These are phyloP conservation scores for Phyllosticta capitalensis DNA, from an alignment of 2,329 filamentous ascomycete genomes.

Conservation along the genomic window DNA sequence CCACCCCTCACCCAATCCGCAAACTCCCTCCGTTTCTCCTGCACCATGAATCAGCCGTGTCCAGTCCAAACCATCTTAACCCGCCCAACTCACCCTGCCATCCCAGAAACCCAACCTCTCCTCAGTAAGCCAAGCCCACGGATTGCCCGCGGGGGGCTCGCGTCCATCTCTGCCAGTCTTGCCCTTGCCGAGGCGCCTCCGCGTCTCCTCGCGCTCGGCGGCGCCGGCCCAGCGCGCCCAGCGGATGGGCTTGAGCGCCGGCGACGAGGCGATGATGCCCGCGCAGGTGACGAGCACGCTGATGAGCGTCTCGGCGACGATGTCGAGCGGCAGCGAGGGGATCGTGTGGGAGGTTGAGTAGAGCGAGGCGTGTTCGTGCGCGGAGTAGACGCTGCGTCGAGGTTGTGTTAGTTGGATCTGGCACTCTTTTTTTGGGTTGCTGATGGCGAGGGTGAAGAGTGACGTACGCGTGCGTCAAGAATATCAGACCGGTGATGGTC, in stretches of 20 bases:
- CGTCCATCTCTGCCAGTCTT: slow-evolving; percentile 8
- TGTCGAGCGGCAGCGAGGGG: slow-evolving; percentile 63
- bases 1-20: slow-evolving; percentile 54
- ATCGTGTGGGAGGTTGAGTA: slow-evolving; percentile 35
- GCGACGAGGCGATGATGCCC: slow-evolving; percentile 70
- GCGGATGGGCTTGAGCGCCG: slow-evolving; percentile 73
- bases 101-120: slow-evolving; percentile 78
- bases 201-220: slow-evolving; percentile 69
- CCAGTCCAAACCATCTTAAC: background rate
- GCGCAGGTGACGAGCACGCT: slow-evolving; percentile 72
- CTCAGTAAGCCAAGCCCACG: slow-evolving; percentile 63
- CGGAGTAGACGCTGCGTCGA: slow-evolving; percentile 74
- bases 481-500: slow-evolving; percentile 64
- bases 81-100: slow-evolving; percentile 53
- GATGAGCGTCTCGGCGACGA: slow-evolving; percentile 74
- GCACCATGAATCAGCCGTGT: background rate
- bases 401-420: background rate
- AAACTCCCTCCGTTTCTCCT: slow-evolving; percentile 65
- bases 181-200: slow-evolving; percentile 55
- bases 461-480: slow-evolving; percentile 79
- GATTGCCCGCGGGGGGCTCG: slow-evolving; percentile 52
- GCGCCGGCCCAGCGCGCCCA: slow-evolving; percentile 76
- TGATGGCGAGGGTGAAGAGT: background rate
- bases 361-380: slow-evolving; percentile 79
- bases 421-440: background rate